phyloP scores from a whole-genome alignment of 2,329 filamentous ascomycete species.

The Westerdykella aurantiaca region DNA sequence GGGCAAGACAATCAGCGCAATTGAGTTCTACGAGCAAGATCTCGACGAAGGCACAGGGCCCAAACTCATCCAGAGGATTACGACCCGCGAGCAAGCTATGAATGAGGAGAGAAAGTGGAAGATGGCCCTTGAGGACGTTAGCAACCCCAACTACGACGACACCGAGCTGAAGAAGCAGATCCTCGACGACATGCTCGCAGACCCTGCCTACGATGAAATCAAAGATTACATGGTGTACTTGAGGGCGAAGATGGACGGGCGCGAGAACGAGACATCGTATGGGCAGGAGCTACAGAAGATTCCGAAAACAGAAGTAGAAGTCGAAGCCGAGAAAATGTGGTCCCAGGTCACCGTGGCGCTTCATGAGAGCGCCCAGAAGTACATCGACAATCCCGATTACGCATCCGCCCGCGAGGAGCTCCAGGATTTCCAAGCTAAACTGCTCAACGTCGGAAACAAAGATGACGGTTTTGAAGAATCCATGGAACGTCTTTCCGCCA shows the following conservation, averaged over 20 bases:
- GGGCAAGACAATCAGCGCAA: slow-evolving; percentile 7
- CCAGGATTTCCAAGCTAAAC: slow-evolving; percentile 17
- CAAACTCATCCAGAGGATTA: slow-evolving; percentile 19
- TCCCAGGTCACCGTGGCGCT: slow-evolving; percentile 13
- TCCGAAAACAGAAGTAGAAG: slow-evolving; percentile 10
- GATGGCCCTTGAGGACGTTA: slow-evolving; percentile 21
- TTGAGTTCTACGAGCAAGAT: slow-evolving; percentile 30
- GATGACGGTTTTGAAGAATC: slow-evolving; percentile 21
- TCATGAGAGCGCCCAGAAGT: slow-evolving; percentile 17
- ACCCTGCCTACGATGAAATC: slow-evolving; percentile 21
- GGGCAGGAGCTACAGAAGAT: slow-evolving; percentile 7
- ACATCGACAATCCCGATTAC: slow-evolving; percentile 27
- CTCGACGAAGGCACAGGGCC: slow-evolving; percentile 17
- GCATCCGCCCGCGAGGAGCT: slow-evolving; percentile 18
- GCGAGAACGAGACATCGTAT: slow-evolving; percentile 11
- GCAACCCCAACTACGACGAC: slow-evolving; percentile 26
- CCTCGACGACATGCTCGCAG: slow-evolving; percentile 23
- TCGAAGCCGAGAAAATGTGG: slow-evolving; percentile 13
- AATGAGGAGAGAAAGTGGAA: slow-evolving; percentile 16
- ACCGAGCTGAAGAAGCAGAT: slow-evolving; percentile 20
- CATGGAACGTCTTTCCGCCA: slow-evolving; percentile 8
- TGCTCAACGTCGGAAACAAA: slow-evolving; percentile 17
- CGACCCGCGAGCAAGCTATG: slow-evolving; percentile 20
- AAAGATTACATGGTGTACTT: too few species aligned
- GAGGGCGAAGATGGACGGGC: background rate